These are phyloP conservation scores for Hymenotorrendiella dingleyae DNA, from an alignment of 2,329 filamentous ascomycete genomes.

Conservation along the genomic window DNA sequence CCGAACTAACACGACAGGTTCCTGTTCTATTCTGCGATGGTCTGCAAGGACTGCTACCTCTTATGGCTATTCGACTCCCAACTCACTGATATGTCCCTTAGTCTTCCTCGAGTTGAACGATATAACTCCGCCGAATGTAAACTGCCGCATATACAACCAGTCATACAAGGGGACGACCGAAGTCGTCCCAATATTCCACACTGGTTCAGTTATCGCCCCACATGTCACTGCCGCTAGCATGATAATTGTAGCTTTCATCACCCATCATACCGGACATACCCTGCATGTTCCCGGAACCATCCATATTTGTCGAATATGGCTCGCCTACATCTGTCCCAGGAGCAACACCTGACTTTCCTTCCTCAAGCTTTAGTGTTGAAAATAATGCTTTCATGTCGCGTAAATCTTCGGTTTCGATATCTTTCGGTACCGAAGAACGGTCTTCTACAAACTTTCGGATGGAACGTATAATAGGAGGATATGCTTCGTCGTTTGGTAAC, in stretches of 20 bases:
- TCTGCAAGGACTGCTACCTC: no score
- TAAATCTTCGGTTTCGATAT: conserved; percentile 57
- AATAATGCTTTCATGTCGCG: conserved; percentile 73
- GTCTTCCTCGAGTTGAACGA: no score
- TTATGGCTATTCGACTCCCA: no score
- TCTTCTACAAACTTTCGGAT: conserved; percentile 80
- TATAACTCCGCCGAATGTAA: no score
- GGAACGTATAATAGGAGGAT: conserved; percentile 65
- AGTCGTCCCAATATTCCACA: no score
- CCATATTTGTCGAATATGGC: not conserved
- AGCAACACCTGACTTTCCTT: not conserved
- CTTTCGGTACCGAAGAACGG: conserved; percentile 56
- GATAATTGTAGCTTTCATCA: conserved; percentile 13
- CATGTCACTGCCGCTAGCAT: no score
- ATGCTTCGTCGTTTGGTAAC: conserved; percentile 76
- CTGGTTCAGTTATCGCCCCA: no score
- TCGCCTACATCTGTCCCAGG: not conserved
- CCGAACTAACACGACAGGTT: no score
- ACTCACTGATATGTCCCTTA: no score
- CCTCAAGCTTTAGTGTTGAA: conserved; percentile 50
- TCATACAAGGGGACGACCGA: no score
- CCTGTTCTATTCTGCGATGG: no score
- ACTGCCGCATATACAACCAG: no score
- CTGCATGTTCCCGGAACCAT: conserved; percentile 3
- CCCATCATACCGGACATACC: conserved; percentile 9